Base-by-base conservation (phyloP, 495 filamentous ascomycete genomes). In the Penicillium bialowiezense region DNA sequence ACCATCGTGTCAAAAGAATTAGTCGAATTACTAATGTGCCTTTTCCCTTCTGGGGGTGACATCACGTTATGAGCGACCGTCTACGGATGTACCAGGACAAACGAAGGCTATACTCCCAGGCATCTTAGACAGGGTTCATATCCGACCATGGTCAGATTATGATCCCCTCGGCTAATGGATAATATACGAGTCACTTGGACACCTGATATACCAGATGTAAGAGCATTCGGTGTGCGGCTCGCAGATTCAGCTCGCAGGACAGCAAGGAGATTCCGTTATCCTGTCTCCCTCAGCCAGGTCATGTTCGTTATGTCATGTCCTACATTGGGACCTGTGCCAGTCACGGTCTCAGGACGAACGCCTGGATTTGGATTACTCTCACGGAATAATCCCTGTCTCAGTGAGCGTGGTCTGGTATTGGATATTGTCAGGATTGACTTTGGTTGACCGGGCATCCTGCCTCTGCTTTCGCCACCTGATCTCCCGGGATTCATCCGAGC, bases 281-380 rank as follows among this genome's bases (percentile, higher is more conserved):
- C 47, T 46, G n/a, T n/a, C n/a, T 37, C 37, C 32, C 21, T 40
- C 13, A 7, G 7, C 6, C 23, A 50, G 51, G 49, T 52, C 50
- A 45, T 21, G 8, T 45, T 29, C 35, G 38, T 53, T 55, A 58
- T 60, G 60, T 63, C 60, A 63, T 60, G 60, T 60, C 51, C 60
- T 43, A 63, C 60, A 7, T 55, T 45, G 33, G 45, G 51, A 45
- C 15, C 41, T 45, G 24, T 36, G 12, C 42, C 20, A 17, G 43
- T 36, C 8, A 33, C 18, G 12, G n/a, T 36, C 32, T 36, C 9
- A 32, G 41, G 41, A 44, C 29, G 21, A 36, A 43, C 15, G 19
- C n/a, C 39, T 36, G 37, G 24, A 24, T 39, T 28, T 17, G 38
- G 44, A 26, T 36, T 36, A 21, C 31, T 5, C 44, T 41, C 19